A percentile compares a stretch with the other conserved stretches of the same genome.
These are phyloP conservation scores for Cardamine occulta DNA, from an alignment of 345 rosid genomes.

Conservation along the genomic window DNA sequence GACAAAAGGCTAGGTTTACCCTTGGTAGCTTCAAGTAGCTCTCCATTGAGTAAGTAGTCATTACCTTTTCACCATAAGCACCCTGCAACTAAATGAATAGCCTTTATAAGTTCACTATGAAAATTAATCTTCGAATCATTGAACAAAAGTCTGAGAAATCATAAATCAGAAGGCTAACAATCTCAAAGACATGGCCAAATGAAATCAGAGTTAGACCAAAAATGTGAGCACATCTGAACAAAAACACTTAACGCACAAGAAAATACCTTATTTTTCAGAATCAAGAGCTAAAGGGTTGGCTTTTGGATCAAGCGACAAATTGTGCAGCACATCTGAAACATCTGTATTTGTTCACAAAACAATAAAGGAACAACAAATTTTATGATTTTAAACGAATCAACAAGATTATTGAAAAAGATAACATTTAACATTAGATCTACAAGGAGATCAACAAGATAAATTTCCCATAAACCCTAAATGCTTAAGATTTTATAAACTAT, in stretches of 20 bases:
- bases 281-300: constrained; percentile 42
- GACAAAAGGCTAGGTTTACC: constrained; percentile 39
- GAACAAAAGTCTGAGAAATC: neutral
- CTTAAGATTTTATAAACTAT: neutral
- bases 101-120: constrained; percentile 17
- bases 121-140: constrained; percentile 53
- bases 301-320: constrained; percentile 55
- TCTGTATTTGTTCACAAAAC: constrained; percentile 41
- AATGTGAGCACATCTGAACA: neutral
- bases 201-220: neutral
- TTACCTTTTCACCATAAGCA: constrained; percentile 22
- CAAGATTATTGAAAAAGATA: neutral
- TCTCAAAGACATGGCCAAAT: constrained; percentile 38
- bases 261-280: constrained; percentile 50
- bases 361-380: constrained; percentile 46
- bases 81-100: constrained; percentile 42
- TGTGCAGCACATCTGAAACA: constrained; percentile 60
- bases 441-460: neutral
- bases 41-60: constrained; percentile 13
- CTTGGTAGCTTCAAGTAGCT: constrained; percentile 35
- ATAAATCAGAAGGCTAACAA: neutral
- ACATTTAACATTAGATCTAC: neutral
- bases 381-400: neutral
- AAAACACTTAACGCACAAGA: neutral
- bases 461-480: constrained; percentile 5